Evolutionary conservation across 352 stramenopile genomes (phyloP), one percentile per base, ranked within the genome.

Genomic region (Phytophthora constricta): DNA sequence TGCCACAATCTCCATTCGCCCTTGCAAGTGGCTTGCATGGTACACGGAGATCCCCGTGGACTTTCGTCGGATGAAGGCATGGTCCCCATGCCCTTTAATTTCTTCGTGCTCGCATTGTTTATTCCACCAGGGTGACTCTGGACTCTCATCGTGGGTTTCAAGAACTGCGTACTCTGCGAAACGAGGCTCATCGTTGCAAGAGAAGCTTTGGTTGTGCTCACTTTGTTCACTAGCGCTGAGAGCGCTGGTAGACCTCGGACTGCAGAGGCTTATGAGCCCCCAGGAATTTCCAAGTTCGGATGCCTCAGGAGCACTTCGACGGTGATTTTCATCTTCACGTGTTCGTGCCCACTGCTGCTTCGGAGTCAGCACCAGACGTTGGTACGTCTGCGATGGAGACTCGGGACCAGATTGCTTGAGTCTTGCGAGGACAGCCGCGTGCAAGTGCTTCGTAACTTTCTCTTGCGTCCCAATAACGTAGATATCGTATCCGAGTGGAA

Each of bases 381-480:
- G 34, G 17, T 83, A 86, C 13, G 13, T 42, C 16, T 66, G 28
- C 33, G 48, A 22, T 26, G 56, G 17, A 37, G 46, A 33, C 17
- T 48, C 16, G 4, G 47, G 5, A 5, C 17, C 42, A 26, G 65
- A 46, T 20, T 70, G 53, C 5, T 89, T 68, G 1, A 91, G 63
- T 7, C 80, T 74, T 5, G 73, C 76, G 1, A 87, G 69, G 17
- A 93, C 72, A 10, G 80, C 82, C 1, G 61, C 49, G 52, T 92
- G 74, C 10, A 93, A 60, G 50, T 87, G 70, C 39, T 91, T 88
- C 23, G 79, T 88, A 13, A 88, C 74, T 33, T 88, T 89, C 43
- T 93, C 87, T 41, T 95, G 84, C 1, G 85, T 86, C 0, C 83
- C 83, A 17, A 95, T 61, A 5, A 89, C 79, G 58, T 95, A 93